Base-by-base conservation (phyloP, 768 basidiomycete genomes). In the Termitomyces sp. region DNA sequence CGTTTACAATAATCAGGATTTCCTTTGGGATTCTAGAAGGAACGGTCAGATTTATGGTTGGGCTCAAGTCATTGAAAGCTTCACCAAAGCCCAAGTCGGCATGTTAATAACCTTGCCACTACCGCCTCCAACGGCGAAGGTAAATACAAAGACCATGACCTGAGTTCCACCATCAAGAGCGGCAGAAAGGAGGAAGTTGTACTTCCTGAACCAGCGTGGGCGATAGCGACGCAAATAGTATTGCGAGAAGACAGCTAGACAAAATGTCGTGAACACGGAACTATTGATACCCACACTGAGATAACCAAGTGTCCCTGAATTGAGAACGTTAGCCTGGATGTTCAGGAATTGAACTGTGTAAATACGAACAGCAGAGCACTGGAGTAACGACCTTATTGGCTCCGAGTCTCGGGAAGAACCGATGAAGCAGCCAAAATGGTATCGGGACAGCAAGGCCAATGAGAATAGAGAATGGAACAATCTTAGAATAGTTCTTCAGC, bases 201-300 rank as follows among this genome's bases (percentile, higher is more conserved):
- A 81, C 66, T 81, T 81, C 61, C 76, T 71, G 76, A 79, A 83
- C 76, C 78, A 83, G 17, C 74, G 68, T 17, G 80, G 74, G 34
- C 77, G 76, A 61, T 79, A 77, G 38, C 72, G 70, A 15, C 46
- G 71, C 11, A 80, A 69, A 55, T 77, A 83, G 67, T 74, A 81
- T 63, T 81, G 81, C 12, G 79, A 81, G 65, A 82, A 77, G 31
- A 80, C 69, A 50, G 77, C 80, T 32, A 82, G 64, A n/a, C 67
- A 66, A 71, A 82, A 81, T 1, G 77, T 73, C 9, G 73, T 75
- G 66, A 82, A 80, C 29, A 83, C 75, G 8, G 77, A 81, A 11
- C 79, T 80, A 74, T 86, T 86, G 70, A 86, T 83, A 15, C 84
- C 84, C 57, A 83, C 83, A 60, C 78, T 77, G 55, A 85, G 71